Base-by-base conservation (phyloP, 495 filamentous ascomycete species). In the Choiromyces venosus region DNA sequence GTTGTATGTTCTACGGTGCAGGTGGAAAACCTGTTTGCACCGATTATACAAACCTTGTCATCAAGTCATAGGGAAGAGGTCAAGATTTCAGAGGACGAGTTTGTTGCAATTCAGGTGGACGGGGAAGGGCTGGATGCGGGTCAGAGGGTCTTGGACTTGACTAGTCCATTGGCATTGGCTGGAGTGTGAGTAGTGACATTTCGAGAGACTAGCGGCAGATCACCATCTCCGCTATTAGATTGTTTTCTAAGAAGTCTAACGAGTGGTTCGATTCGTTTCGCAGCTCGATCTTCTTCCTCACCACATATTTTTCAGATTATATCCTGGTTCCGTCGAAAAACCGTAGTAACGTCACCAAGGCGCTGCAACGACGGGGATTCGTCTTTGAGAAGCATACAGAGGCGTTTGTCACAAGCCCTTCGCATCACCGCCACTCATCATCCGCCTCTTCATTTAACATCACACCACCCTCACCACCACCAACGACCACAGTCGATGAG, bases 281-380 rank as follows among this genome's bases (percentile, higher is more conserved):
- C 70, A 91, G 90, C 42, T 91, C 95, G 52, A 96, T 99, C 75
- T 97, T 98, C 83, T 98, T 99, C 85, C 96, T 97, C 80, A 96
- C 94, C 0, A 98, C 95, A 35, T 99, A 99, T 82, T 97, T 96
- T 81, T 92, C 92, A 18, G 95, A 99, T 83, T 99, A 96, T 84
- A 96, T 99, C 76, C 86, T 99, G 25, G 93, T 98, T 6, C 95
- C 95, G 6, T 83, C 86, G 52, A 91, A 90, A 76, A 88, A 88
- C 81, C 89, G 91, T 52, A 82, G 84, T 12, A 88, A 87, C 44
- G 94, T 98, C 64, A 89, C 94, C 56, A 85, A 87, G 67, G 89
- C 92, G 0, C 87, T 98, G 19, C 88, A 94, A 72, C 88, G 87
- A 21, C 88, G 90, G 37, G 93, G 93, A 37, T 98, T 98, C 83